Base-by-base conservation (phyloP, 139 green algal genomes). In the Chlorella sorokiniana region DNA sequence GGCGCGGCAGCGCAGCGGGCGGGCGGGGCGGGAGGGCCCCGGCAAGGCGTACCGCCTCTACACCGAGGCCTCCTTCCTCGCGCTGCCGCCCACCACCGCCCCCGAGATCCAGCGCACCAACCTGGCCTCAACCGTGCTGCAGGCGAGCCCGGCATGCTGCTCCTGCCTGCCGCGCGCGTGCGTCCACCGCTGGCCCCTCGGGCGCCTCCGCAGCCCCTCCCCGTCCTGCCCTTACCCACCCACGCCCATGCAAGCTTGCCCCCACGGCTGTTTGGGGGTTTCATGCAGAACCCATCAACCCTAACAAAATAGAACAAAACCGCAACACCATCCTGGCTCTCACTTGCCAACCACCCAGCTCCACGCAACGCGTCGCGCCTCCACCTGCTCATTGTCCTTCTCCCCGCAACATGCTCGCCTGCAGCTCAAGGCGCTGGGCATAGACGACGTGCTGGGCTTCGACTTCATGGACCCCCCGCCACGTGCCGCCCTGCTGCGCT, bases 381-480 rank as follows among this genome's bases (percentile, higher is more conserved):
- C 3, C 25, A 18, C 52, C 7, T 4, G 20, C 31, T 33, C 64
- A 45, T 5, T 45, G 52, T 61, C 52, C 3, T 3, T 4, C 52
- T 4, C 7, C 62, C 7, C 3, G 41, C 3, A 31, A 31, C 23
- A 31, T 11, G 23, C 35, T 29, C 29, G 9, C 42, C 86, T 97
- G 87, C 86, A 98, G 40, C 83, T 95, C 44, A 95, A 97, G 87
- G 92, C 95, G 1, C 85, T 99, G 54, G 96, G 96, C 4, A 89
- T 99, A 0, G 89, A 95, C 77, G 95, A 98, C 87, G 87, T 98
- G 65, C 91, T 97, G 85, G 83, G 81, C 10, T 99, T 99, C 89
- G 91, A 96, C 64, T 99, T 94, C 90, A 89, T 98, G 76, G 87
- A 93, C n/a, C 90, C 96, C 7, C 96, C 96, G 16, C 94, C 96